Conservation (phyloP, 805 yeast species). For the Saccharomycopsis sp. region DNA sequence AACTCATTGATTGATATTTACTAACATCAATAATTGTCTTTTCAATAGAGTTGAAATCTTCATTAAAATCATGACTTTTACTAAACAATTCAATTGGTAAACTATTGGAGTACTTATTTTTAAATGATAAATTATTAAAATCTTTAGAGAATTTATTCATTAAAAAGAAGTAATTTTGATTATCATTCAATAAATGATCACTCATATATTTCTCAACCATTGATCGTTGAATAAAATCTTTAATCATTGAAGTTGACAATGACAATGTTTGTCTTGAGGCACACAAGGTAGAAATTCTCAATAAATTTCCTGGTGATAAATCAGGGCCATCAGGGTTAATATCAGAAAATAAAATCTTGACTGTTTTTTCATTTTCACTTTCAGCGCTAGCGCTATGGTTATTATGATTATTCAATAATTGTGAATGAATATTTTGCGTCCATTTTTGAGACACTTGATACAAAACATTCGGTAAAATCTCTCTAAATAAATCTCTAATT, state of each 20-base stretch:
- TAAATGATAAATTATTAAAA: conserved; percentile 11
- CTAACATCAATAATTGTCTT: conserved; percentile 18
- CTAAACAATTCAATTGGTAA: conserved; percentile 18
- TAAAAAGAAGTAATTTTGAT: conserved; percentile 16
- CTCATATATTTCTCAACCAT: conserved; percentile 30
- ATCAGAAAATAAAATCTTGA: conserved; percentile 40
- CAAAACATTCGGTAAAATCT: conserved; percentile 72
- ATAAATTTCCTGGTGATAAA: conserved; percentile 58
- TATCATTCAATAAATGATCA: conserved; percentile 10
- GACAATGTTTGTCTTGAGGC: conserved; percentile 77
- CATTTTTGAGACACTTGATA: conserved; percentile 70
- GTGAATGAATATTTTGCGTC: conserved; percentile 31
- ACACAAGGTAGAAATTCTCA: conserved; percentile 58
- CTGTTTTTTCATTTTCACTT: conserved; percentile 28
- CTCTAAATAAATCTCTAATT: conserved; percentile 73
- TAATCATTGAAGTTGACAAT: conserved; percentile 53
- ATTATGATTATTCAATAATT: conserved; percentile 16
- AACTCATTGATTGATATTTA: conserved; percentile 20
- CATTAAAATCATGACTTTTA: background rate
- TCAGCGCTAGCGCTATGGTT: conserved; percentile 6
- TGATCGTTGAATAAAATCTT: conserved; percentile 52
- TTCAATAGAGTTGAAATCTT: conserved; percentile 14
- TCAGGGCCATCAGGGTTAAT: conserved; percentile 55
- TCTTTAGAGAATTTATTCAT: conserved; percentile 11
- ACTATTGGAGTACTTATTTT: conserved; percentile 15